Percentiles rank a stretch among this genome's conserved stretches.
Evolutionary conservation across 306 rosid genomes (phyloP).

Genomic region (Prunus fruticosa): DNA sequence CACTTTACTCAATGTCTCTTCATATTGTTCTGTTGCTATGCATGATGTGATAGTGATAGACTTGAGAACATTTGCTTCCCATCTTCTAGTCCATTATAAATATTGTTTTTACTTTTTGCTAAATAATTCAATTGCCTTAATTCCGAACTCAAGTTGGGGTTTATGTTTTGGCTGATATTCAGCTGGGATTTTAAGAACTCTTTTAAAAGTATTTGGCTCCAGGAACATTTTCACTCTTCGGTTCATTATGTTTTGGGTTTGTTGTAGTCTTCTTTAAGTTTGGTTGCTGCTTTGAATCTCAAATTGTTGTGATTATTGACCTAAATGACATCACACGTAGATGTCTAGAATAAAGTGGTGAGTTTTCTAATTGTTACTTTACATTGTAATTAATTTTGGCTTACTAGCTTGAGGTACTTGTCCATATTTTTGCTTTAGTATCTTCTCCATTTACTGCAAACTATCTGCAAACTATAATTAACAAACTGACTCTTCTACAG

Average conservation of each 20-base stretch:
- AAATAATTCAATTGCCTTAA: background rate
- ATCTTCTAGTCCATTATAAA: background rate
- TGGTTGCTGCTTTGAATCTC: background rate
- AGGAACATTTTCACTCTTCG: background rate
- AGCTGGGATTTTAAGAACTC: background rate
- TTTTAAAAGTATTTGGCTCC: background rate
- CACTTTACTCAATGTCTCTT: no score
- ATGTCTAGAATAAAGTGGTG: background rate
- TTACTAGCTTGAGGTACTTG: conserved; percentile 1
- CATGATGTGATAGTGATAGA: background rate
- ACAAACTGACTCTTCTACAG: conserved; percentile 38
- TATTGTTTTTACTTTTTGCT: background rate
- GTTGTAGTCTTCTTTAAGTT: background rate
- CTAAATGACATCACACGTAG: background rate
- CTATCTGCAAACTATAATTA: conserved; percentile 8
- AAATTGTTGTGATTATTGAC: background rate
- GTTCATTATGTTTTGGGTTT: background rate
- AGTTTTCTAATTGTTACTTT: background rate
- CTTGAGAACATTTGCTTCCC: background rate
- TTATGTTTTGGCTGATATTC: background rate
- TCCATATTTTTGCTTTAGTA: background rate
- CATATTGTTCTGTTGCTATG: background rate
- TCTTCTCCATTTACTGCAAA: conserved; percentile 11
- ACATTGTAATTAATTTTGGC: background rate
- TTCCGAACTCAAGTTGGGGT: background rate